phyloP scores from a whole-genome alignment of 2,329 filamentous ascomycete species.

The Fusarium robinianum region DNA sequence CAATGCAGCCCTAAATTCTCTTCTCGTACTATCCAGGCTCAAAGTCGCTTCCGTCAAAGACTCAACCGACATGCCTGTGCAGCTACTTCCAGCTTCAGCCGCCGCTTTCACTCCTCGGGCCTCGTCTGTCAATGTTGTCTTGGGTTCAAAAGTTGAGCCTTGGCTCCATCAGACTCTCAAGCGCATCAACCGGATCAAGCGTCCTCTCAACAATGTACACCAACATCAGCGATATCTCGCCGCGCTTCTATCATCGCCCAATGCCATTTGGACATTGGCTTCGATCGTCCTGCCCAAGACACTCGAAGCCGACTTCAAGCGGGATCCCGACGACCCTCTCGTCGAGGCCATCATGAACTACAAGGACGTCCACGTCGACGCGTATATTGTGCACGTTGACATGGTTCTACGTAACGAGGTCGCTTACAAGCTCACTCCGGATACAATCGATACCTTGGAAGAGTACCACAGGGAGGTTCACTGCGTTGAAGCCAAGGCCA shows the following conservation, averaged over 20 bases:
- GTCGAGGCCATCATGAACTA: slow-evolving; percentile 90
- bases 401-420: slow-evolving; percentile 98
- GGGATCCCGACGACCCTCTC: slow-evolving; percentile 62
- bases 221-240: slow-evolving; percentile 96
- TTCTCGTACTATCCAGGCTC: too few species aligned
- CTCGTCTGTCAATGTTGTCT: slow-evolving; percentile 90
- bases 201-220: slow-evolving; percentile 92
- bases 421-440: slow-evolving; percentile 93
- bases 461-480: slow-evolving; percentile 97
- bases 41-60: too few species aligned
- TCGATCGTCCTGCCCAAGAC: slow-evolving; percentile 92
- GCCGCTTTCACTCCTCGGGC: slow-evolving; percentile 91
- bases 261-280: slow-evolving; percentile 92
- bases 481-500: slow-evolving; percentile 86
- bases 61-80: slow-evolving; percentile 76
- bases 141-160: slow-evolving; percentile 88
- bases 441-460: slow-evolving; percentile 90
- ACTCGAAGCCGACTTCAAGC: slow-evolving; percentile 80
- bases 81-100: slow-evolving; percentile 92
- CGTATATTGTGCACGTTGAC: slow-evolving; percentile 98
- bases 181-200: slow-evolving; percentile 94
- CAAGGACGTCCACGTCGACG: slow-evolving; percentile 90
- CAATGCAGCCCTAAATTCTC: too few species aligned
- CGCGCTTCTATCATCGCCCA: slow-evolving; percentile 85
- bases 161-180: slow-evolving; percentile 98